Evolutionary conservation across 1,284 basidiomycete genomes (phyloP).

Genomic region (Inonotus hispidus): DNA sequence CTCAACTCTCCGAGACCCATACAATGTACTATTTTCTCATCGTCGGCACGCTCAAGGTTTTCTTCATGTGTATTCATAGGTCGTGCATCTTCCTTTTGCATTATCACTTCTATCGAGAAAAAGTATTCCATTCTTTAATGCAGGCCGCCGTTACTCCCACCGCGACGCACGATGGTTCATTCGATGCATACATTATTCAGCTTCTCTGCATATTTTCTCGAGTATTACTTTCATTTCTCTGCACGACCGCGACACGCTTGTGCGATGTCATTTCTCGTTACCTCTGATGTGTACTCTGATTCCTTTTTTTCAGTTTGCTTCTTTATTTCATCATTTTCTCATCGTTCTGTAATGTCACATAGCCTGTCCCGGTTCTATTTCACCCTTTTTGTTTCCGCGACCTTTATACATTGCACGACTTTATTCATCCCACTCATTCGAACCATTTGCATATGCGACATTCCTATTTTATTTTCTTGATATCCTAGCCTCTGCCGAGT

Average conservation of each 20-base stretch:
- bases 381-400: background rate
- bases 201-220: background rate
- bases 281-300: background rate
- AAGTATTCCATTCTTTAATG: background rate
- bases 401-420: background rate
- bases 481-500: background rate
- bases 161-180: background rate
- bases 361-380: background rate
- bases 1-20: background rate
- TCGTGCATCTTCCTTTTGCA: background rate
- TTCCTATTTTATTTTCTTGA: slow-evolving; percentile 1
- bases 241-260: background rate
- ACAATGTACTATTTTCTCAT: background rate
- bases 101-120: background rate
- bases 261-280: background rate
- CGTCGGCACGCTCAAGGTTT: background rate
- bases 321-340: background rate
- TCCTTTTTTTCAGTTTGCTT: background rate
- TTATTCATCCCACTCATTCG: background rate
- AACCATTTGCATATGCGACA: background rate
- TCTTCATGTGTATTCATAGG: slow-evolving; percentile 4
- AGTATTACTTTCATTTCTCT: background rate
- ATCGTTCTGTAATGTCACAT: background rate
- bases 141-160: background rate
- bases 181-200: background rate